A percentile compares a stretch with the other conserved stretches of the same genome.
These are phyloP conservation scores for Nakazawaea molendinolei DNA, from an alignment of 805 yeast genomes.

Conservation along the genomic window DNA sequence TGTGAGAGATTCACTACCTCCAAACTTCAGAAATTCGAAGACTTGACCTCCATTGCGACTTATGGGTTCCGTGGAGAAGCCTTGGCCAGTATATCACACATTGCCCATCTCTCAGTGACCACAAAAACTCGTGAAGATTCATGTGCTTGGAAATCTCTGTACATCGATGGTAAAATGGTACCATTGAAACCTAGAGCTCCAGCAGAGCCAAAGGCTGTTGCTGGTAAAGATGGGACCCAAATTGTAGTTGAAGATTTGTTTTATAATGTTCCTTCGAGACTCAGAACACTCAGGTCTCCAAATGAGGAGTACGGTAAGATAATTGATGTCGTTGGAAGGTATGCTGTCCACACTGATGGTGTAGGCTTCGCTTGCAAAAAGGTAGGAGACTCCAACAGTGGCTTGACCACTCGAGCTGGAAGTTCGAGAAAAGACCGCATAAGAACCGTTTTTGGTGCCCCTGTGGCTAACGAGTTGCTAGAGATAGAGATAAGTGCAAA, in stretches of 20 bases:
- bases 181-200: slow-evolving; percentile 31
- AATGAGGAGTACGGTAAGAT: slow-evolving; percentile 74
- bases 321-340: slow-evolving; percentile 76
- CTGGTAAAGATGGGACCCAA: slow-evolving; percentile 86
- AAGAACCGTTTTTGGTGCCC: slow-evolving; percentile 63
- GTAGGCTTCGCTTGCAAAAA: slow-evolving; percentile 80
- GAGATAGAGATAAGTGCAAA: slow-evolving; percentile 31
- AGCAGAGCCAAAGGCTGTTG: slow-evolving; percentile 60
- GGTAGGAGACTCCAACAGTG: slow-evolving; percentile 65
- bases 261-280: slow-evolving; percentile 78
- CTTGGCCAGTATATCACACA: slow-evolving; percentile 86
- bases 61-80: slow-evolving; percentile 98
- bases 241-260: slow-evolving; percentile 83
- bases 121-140: slow-evolving; percentile 58
- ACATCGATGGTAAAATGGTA: slow-evolving; percentile 56
- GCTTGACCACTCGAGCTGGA: slow-evolving; percentile 51
- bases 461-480: slow-evolving; percentile 59
- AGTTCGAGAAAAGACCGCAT: slow-evolving; percentile 59
- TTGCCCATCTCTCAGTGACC: slow-evolving; percentile 72
- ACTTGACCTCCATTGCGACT: slow-evolving; percentile 61
- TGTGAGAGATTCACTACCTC: slow-evolving; percentile 94
- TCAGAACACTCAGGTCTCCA: slow-evolving; percentile 55
- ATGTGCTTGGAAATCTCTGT: slow-evolving; percentile 70
- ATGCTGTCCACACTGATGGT: slow-evolving; percentile 64
- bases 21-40: slow-evolving; percentile 68